Conservation (phyloP, 306 rosid species). For the Rubus idaeus region DNA sequence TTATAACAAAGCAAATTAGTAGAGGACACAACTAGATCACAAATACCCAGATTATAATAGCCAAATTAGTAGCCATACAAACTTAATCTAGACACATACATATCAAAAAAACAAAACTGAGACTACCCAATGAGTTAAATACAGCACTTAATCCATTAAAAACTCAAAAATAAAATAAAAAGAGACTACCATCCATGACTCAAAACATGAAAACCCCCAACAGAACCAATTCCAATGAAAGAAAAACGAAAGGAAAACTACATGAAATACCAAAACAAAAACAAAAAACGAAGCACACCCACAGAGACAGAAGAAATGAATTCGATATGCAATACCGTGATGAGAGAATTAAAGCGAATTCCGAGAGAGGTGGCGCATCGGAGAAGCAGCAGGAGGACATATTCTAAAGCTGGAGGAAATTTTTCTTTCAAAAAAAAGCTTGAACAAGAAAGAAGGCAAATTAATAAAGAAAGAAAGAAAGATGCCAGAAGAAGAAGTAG, state of each 20-base stretch:
- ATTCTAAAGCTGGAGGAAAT: not conserved
- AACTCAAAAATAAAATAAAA: not conserved
- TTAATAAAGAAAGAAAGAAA: not conserved
- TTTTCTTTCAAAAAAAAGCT: not conserved
- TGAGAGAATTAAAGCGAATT: conserved; percentile 5
- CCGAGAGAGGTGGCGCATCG: conserved; percentile 27
- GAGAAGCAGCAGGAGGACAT: conserved; percentile 13
- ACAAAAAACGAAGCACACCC: not conserved
- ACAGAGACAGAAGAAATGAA: not conserved
- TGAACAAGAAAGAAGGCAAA: not conserved
- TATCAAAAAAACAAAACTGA: not conserved
- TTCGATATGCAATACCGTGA: conserved; percentile 19
- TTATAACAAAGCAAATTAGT: not conserved
- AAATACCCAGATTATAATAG: not conserved
- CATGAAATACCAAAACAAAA: not conserved
- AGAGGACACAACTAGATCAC: conserved; percentile 3
- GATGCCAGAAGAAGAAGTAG: too few species aligned
- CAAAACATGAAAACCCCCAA: not conserved
- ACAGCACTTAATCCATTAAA: not conserved
- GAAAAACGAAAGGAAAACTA: not conserved
- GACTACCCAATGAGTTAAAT: conserved; percentile 1
- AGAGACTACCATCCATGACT: not conserved
- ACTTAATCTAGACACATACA: not conserved
- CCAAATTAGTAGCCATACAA: not conserved
- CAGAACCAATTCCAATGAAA: not conserved